phyloP scores from a whole-genome alignment of 2,329 filamentous ascomycete species.

The Alternaria infectoria region DNA sequence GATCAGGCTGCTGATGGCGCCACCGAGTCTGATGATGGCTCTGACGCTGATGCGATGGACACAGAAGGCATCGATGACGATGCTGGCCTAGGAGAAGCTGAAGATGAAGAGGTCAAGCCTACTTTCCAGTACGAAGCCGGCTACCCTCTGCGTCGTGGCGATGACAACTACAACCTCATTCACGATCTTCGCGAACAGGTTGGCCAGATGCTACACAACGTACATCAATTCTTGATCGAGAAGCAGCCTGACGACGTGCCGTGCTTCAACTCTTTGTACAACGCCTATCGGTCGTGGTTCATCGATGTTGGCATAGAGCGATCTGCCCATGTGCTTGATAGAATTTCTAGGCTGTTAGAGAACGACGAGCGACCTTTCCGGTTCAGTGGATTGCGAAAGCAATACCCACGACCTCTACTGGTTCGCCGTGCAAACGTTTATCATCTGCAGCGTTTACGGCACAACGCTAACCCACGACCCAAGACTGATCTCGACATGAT shows the following conservation, averaged over 20 bases:
- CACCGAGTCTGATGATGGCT: conserved; percentile 60
- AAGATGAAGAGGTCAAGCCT: conserved; percentile 82
- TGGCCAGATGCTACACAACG: conserved; percentile 79
- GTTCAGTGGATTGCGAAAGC: conserved; percentile 88
- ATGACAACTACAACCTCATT: conserved; percentile 70
- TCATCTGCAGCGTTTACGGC: conserved; percentile 89
- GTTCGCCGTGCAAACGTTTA: conserved; percentile 94
- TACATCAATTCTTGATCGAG: conserved; percentile 80
- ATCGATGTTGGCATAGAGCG: conserved; percentile 96
- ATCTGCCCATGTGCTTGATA: conserved; percentile 89
- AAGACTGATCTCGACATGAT: conserved; percentile 90
- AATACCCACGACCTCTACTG: conserved; percentile 89
- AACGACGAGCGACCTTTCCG: conserved; percentile 93
- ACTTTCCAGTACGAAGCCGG: conserved; percentile 89
- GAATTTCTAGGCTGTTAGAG: conserved; percentile 81
- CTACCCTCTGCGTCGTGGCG: conserved; percentile 73
- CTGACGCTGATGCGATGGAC: conserved; percentile 49
- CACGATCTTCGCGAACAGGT: conserved; percentile 82
- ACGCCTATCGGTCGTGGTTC: conserved; percentile 94
- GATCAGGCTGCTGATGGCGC: conserved; percentile 41
- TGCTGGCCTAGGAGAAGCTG: conserved; percentile 66
- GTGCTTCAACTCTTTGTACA: conserved; percentile 92
- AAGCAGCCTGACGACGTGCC: conserved; percentile 95
- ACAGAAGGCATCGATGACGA: conserved; percentile 57
- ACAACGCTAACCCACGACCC: conserved; percentile 86